Evolutionary conservation across 495 filamentous ascomycete genomes (phyloP), one percentile per base, ranked within the genome.

Genomic region (Neurospora sp.): DNA sequence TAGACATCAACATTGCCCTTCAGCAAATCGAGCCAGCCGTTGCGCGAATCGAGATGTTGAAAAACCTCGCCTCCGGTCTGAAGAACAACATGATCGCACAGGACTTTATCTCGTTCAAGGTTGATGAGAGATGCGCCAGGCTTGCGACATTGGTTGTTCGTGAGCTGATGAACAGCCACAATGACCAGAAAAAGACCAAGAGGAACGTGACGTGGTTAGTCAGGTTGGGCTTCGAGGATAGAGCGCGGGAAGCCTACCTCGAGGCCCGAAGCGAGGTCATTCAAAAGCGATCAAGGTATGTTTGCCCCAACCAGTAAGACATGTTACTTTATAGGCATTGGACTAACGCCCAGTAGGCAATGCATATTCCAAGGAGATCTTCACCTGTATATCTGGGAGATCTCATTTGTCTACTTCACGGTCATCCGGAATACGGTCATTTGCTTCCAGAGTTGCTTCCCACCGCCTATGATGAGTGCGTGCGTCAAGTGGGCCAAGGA

Each of bases 401-500:
- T 99, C n/a, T 95, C 96, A 4, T 97, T 92, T 74, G 94, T 98
- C 70, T 97, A 97, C 81, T 99, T 99, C 84, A 92, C 90, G 38
- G 87, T 97, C 74, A 96, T 98, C 79, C 89, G 90, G 70, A 97
- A 97, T 79, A 97, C 95, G 7, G 89, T 97, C 73, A 87, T 86
- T 77, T 93, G 92, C 76, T 98, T 94, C 79, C 93, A 97, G 78
- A 86, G 89, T 73, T 97, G 94, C 78, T 99, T 98, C 79, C 92
- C 94, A 4, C 86, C 91, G 27, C 82, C 89, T 27, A 92, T 96
- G 86, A 94, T 92, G 84, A 96, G 92, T 75, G 93, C 94, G 4
- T 94, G 93, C 76, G 94, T 99, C 69, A 94, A 92, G 78, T 99
- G 96, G 96, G 95, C 93, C 22, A 97, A 97, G 79, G 90, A 94